Evolutionary conservation across 352 stramenopile genomes (phyloP).

Genomic region (Plasmopara viticola): DNA sequence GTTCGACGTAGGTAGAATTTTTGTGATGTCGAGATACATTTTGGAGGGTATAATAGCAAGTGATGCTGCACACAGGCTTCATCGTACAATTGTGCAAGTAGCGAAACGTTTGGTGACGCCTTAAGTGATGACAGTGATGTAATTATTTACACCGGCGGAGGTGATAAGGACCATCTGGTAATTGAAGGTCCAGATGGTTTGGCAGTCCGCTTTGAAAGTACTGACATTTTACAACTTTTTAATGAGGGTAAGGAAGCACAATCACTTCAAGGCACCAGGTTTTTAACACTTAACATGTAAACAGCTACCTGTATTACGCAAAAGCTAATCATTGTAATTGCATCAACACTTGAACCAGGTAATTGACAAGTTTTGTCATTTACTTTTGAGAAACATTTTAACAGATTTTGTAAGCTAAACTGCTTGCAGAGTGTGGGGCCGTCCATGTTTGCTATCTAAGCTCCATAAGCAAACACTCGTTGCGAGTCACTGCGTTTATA

Average conservation of each 20-base stretch:
- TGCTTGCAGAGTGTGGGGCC: slow-evolving; percentile 41
- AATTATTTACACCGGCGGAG: slow-evolving; percentile 39
- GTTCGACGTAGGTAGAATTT: slow-evolving; percentile 30
- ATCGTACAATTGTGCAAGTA: slow-evolving; percentile 30
- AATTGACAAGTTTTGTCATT: not conserved
- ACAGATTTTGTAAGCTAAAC: slow-evolving; percentile 23
- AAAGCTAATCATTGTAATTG: slow-evolving; percentile 38
- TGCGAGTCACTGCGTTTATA: slow-evolving; percentile 42
- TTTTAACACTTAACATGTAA: too few relatives aligned
- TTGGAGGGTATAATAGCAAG: not conserved
- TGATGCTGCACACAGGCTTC: slow-evolving; percentile 16
- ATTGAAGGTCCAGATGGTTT: slow-evolving; percentile 33
- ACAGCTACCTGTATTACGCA: not conserved
- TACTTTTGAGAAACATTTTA: too few relatives aligned
- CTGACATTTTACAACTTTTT: slow-evolving; percentile 26
- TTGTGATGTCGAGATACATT: not conserved
- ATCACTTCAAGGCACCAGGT: too few relatives aligned
- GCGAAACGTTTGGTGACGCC: slow-evolving; percentile 24
- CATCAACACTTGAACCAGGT: slow-evolving; percentile 27
- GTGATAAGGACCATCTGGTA: slow-evolving; percentile 27
- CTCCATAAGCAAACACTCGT: slow-evolving; percentile 28
- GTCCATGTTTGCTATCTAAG: slow-evolving; percentile 55
- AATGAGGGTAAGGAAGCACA: slow-evolving; percentile 16
- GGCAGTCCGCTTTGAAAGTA: slow-evolving; percentile 21
- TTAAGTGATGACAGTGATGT: slow-evolving; percentile 27